Percentiles rank a stretch among this genome's conserved stretches.
phyloP scores from a whole-genome alignment of 805 yeast species.

The Komagataella kurtzmanii region DNA sequence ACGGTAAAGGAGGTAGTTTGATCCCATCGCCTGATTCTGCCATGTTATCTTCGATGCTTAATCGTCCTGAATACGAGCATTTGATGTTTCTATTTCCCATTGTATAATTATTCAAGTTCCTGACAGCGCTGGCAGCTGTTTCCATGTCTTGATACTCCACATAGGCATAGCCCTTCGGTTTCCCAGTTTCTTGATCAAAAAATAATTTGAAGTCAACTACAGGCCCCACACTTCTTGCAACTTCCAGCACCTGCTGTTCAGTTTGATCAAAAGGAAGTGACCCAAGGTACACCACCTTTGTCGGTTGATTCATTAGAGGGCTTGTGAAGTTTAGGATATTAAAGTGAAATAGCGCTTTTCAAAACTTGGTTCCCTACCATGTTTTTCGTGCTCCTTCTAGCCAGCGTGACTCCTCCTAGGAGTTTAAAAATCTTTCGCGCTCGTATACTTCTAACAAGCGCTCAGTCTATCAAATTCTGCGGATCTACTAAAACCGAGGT shows the following conservation, averaged over 20 bases:
- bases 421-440: neutral
- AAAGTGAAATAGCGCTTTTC: neutral
- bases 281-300: constrained; percentile 58
- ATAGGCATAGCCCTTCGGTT: constrained; percentile 83
- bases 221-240: constrained; percentile 83
- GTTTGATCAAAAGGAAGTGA: constrained; percentile 89
- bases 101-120: constrained; percentile 70
- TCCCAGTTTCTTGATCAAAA: constrained; percentile 82
- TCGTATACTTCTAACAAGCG: neutral
- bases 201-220: constrained; percentile 61
- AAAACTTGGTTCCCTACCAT: neutral
- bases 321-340: neutral
- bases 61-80: constrained; percentile 47
- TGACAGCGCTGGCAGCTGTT: constrained; percentile 82
- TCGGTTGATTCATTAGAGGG: constrained; percentile 8
- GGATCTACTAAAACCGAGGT: neutral
- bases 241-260: constrained; percentile 82
- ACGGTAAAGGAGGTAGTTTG: constrained; percentile 33
- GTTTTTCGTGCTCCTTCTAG: neutral
- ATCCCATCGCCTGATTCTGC: neutral
- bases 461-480: neutral
- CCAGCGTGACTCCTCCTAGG: neutral
- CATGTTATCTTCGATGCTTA: constrained; percentile 4
- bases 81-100: constrained; percentile 60
- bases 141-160: constrained; percentile 67